Conservation (phyloP, 441 rosid genomes). For the Erodium trifolium region DNA sequence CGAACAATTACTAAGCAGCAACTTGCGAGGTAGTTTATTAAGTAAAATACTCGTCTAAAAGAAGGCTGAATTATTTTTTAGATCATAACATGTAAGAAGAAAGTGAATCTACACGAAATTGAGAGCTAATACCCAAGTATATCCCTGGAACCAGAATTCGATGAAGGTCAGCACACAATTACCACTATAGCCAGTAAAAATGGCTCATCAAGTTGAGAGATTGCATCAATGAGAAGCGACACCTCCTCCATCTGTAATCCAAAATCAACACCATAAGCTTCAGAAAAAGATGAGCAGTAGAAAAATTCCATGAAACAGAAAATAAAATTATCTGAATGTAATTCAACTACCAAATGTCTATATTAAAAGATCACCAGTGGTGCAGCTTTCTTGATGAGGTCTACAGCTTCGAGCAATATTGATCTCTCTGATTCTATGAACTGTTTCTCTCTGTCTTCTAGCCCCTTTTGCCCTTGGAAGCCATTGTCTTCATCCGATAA, state of each 20-base stretch:
- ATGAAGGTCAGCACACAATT: conserved; percentile 97
- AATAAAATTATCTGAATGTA: conserved; percentile 20
- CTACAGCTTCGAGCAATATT: conserved; percentile 49
- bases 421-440: conserved; percentile 63
- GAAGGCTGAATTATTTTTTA: conserved; percentile 18
- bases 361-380: conserved; percentile 66
- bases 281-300: conserved; percentile 25
- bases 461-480: no score
- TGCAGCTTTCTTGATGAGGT: conserved; percentile 71
- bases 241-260: conserved; percentile 83
- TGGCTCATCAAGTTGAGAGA: conserved; percentile 89
- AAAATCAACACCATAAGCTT: conserved; percentile 28
- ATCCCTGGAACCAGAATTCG: conserved; percentile 95
- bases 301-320: conserved; percentile 16
- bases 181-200: conserved; percentile 97
- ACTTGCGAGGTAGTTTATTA: no score
- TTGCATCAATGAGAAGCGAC: conserved; percentile 80
- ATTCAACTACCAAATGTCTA: conserved; percentile 41
- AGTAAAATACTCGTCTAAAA: no score
- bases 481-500: conserved; percentile 10
- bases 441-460: conserved; percentile 44
- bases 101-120: conserved; percentile 39
- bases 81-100: conserved; percentile 28
- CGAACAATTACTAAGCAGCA: no score
- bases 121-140: conserved; percentile 90